Percentiles rank a stretch among this genome's conserved stretches.
phyloP scores from a whole-genome alignment of 1,139 yeast species.

The Pichia sp. region DNA sequence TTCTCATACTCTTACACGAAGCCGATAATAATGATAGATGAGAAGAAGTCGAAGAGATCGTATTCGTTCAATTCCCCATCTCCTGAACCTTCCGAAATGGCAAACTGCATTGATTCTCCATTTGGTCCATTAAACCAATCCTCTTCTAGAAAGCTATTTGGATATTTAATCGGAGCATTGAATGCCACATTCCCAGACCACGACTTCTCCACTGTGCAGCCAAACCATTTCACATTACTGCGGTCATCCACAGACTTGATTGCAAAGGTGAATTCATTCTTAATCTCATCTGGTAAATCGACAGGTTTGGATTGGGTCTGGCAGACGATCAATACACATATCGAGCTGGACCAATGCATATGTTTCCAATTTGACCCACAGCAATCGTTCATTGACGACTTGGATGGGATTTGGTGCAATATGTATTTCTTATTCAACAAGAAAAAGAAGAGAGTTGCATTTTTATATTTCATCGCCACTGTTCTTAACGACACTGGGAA shows the following conservation, averaged over 20 bases:
- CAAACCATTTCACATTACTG: conserved; percentile 72
- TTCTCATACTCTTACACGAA: conserved; percentile 31
- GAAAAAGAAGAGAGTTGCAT: conserved; percentile 88
- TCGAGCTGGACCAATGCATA: conserved; percentile 75
- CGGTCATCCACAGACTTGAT: conserved; percentile 53
- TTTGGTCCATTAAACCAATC: conserved; percentile 90
- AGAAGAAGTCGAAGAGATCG: conserved; percentile 16
- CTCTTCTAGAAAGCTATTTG: conserved; percentile 84
- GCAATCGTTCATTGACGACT: conserved; percentile 74
- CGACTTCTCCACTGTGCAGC: conserved; percentile 85
- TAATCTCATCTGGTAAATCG: conserved; percentile 73
- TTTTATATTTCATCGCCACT: conserved; percentile 55
- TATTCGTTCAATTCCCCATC: conserved; percentile 28
- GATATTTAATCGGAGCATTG: conserved; percentile 84
- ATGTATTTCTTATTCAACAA: conserved; percentile 94
- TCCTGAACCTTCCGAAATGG: conserved; percentile 22
- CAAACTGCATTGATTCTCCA: conserved; percentile 66
- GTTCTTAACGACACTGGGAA: conserved; percentile 13
- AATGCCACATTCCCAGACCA: conserved; percentile 96
- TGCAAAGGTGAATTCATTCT: conserved; percentile 73
- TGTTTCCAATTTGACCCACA: conserved; percentile 80
- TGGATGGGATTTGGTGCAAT: conserved; percentile 82
- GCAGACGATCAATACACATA: conserved; percentile 85
- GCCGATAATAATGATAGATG: conserved; percentile 17
- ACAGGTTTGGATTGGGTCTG: conserved; percentile 67